Evolutionary conservation across 202 grass and related monocot genomes (phyloP).

Genomic region (Setaria viridis): DNA sequence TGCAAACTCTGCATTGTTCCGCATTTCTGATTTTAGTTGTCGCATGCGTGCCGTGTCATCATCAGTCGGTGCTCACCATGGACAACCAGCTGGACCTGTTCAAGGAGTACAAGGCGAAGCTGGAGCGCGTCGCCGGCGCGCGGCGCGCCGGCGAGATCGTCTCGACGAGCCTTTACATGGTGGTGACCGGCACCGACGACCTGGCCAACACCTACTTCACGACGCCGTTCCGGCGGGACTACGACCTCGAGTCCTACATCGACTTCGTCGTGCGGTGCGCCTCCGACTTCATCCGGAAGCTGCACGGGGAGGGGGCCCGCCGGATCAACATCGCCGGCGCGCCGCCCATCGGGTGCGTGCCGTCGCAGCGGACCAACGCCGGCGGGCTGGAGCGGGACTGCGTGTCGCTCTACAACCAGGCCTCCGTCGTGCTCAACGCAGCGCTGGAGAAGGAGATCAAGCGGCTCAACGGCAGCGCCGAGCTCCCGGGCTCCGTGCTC

Average conservation of each 20-base stretch:
- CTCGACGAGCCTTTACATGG: conserved; percentile 64
- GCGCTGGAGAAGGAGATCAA: conserved; percentile 64
- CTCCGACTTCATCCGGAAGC: conserved; percentile 72
- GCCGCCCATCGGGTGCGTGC: conserved; percentile 78
- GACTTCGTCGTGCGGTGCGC: conserved; percentile 65
- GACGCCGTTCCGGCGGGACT: conserved; percentile 71
- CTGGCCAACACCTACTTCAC: conserved; percentile 90
- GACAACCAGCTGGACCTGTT: conserved; percentile 80
- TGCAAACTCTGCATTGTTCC: background rate
- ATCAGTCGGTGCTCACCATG: conserved; percentile 70
- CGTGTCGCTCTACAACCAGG: conserved; percentile 77
- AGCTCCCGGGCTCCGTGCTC: conserved; percentile 54
- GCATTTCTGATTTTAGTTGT: background rate
- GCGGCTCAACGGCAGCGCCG: conserved; percentile 57
- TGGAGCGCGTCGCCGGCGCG: conserved; percentile 53
- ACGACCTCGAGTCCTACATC: conserved; percentile 88
- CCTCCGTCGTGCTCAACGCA: conserved; percentile 62
- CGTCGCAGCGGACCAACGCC: conserved; percentile 80
- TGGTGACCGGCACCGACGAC: conserved; percentile 76
- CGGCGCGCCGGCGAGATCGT: conserved; percentile 60
- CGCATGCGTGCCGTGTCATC: background rate
- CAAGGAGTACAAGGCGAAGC: conserved; percentile 83
- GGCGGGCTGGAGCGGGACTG: conserved; percentile 70
- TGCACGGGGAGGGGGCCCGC: conserved; percentile 58
- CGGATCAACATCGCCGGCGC: conserved; percentile 56